Percentiles rank a stretch among this genome's conserved stretches.
These are phyloP conservation scores for Blastomyces percursus DNA, from an alignment of 2,329 filamentous ascomycete species.

Conservation along the genomic window DNA sequence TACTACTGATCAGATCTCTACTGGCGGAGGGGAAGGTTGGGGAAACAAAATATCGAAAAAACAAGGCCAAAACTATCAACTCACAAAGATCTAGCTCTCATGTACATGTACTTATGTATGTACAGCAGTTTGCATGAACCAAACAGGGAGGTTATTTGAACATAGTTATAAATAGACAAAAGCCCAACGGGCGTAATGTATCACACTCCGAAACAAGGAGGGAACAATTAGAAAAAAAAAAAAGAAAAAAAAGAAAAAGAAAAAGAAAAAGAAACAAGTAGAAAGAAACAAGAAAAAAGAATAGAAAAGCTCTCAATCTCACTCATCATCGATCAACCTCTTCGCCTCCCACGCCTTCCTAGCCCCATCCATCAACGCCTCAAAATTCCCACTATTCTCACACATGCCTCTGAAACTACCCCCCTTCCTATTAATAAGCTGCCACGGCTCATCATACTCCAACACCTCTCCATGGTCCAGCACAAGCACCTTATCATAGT, in stretches of 20 bases:
- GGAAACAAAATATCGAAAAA: no score
- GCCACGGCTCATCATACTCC: constrained; percentile 84
- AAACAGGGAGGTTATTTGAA: no score
- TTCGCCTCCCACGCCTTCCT: constrained; percentile 39
- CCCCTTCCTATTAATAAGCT: constrained; percentile 60
- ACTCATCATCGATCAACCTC: constrained; percentile 36
- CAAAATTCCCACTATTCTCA: constrained; percentile 55
- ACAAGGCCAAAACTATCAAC: no score
- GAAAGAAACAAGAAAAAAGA: neutral
- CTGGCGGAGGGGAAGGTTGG: no score
- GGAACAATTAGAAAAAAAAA: neutral
- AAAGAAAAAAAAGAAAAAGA: neutral
- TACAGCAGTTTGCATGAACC: no score
- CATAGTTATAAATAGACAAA: no score
- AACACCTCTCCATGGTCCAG: constrained; percentile 79
- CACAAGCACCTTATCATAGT: constrained; percentile 95
- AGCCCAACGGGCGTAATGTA: no score
- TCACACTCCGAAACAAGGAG: no score
- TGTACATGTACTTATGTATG: no score
- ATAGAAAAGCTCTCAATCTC: constrained; percentile 4
- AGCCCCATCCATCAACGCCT: constrained; percentile 46
- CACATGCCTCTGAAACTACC: constrained; percentile 60
- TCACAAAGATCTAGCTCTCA: no score
- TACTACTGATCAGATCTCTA: no score
- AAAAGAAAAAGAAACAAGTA: neutral